phyloP scores from a whole-genome alignment of 2,329 filamentous ascomycete species.

The Calonectria pteridis region DNA sequence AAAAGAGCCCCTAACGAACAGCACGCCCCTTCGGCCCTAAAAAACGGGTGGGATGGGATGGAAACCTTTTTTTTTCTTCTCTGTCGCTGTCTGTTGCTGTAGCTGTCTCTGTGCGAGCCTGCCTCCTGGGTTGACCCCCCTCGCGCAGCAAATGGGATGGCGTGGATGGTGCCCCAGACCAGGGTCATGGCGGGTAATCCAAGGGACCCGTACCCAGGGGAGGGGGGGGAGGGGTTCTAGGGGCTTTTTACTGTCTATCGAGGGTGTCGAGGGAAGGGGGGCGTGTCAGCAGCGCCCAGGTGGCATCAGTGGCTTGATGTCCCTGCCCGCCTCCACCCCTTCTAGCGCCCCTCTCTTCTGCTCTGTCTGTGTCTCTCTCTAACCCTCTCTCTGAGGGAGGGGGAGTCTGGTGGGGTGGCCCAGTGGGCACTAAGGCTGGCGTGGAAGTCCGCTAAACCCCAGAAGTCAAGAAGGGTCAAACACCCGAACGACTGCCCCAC shows the following conservation, averaged over 20 bases:
- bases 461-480: conserved; percentile 30
- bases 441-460: conserved; percentile 32
- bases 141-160: conserved; percentile 10
- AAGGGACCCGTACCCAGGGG: neutral
- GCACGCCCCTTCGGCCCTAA: neutral
- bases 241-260: neutral
- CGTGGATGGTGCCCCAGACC: conserved; percentile 12
- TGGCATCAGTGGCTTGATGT: conserved; percentile 6
- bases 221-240: neutral
- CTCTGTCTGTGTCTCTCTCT: too few relatives aligned
- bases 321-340: neutral
- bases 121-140: neutral
- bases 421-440: conserved; percentile 11
- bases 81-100: neutral
- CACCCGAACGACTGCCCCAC: conserved; percentile 33
- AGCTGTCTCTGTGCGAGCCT: neutral
- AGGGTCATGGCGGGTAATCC: conserved; percentile 5
- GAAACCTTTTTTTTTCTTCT: neutral
- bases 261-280: too few relatives aligned
- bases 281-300: neutral
- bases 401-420: neutral
- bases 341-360: neutral
- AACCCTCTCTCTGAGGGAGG: neutral
- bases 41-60: neutral
- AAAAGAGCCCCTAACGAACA: conserved; percentile 16